Evolutionary conservation across 1,284 basidiomycete genomes (phyloP), one percentile per base, ranked within the genome.

Genomic region (Ganoderma lingzhi): DNA sequence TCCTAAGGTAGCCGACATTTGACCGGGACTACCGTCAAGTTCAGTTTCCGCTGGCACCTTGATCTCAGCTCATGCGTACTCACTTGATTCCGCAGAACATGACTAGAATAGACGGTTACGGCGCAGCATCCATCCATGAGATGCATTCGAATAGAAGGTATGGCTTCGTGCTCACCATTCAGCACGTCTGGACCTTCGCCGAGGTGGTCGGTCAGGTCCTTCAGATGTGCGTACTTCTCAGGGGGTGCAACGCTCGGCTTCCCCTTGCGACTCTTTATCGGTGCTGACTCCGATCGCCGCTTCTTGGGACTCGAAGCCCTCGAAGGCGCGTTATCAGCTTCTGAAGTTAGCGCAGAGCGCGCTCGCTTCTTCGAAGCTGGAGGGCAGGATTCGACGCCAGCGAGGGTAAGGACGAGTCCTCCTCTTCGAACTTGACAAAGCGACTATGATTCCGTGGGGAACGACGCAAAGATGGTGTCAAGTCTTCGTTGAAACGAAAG

Each of bases 1-100:
- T 0, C 92, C 92, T 5, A 84, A 80, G 64, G 84, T 82, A 0
- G 91, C 88, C 1, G 90, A 92, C 74, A 79, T 83, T 65, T 87
- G 80, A 0, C 91, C 91, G 17, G 88, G 88, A 75, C 87, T 91
- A 3, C 12, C 3, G 8, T 1, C 17, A 23, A 2, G 45, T 8
- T 14, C 28, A 12, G 45, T 28, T 12, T n/a, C 39, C 8, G 19
- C 15, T 15, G 23, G 39, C 37, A 23, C n/a, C 12, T 39, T 6
- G 15, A 45, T 32, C 12, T n/a, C 12, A n/a, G 8, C 2, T 32
- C n/a, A 67, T 17, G 23, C n/a, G 39, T 17, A 23, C n/a, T 60
- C 75, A 80, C 79, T 80, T 80, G 53, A 80, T 78, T 0, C 79
- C 79, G 65, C 79, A 80, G 51, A 80, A 79, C 69, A 80, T 56